Evolutionary conservation across 2,329 filamentous ascomycete genomes (phyloP).

Genomic region (Aureobasidium leucospermi): DNA sequence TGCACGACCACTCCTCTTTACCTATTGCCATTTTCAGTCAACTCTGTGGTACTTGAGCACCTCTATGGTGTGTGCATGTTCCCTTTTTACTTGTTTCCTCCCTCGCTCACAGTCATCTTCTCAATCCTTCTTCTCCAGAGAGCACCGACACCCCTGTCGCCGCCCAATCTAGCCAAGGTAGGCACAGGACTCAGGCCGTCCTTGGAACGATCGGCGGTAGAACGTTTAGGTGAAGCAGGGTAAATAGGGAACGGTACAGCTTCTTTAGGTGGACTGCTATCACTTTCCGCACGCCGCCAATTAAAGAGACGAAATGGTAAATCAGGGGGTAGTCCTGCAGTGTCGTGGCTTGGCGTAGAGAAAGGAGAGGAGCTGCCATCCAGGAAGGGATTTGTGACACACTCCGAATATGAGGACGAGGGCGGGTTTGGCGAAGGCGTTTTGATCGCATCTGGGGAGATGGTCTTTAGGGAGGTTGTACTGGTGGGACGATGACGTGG

Average conservation of each 20-base stretch:
- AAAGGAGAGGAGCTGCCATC: background rate
- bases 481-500: background rate
- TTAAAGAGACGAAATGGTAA: background rate
- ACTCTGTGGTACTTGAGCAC: too few relatives aligned
- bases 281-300: background rate
- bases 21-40: too few relatives aligned
- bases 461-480: background rate
- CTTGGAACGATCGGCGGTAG: background rate
- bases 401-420: background rate
- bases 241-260: background rate
- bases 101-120: background rate
- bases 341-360: background rate
- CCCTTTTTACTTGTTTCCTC: background rate
- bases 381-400: background rate
- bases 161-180: background rate
- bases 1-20: too few relatives aligned
- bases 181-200: background rate
- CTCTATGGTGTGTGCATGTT: too few relatives aligned
- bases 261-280: background rate
- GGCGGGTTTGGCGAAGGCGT: background rate
- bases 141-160: background rate
- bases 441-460: background rate
- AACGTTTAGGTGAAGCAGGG: background rate
- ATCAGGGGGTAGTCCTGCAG: background rate
- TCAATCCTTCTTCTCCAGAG: background rate